Conservation (phyloP, 176 grass and related monocot species). For the Raddia guianensis region DNA sequence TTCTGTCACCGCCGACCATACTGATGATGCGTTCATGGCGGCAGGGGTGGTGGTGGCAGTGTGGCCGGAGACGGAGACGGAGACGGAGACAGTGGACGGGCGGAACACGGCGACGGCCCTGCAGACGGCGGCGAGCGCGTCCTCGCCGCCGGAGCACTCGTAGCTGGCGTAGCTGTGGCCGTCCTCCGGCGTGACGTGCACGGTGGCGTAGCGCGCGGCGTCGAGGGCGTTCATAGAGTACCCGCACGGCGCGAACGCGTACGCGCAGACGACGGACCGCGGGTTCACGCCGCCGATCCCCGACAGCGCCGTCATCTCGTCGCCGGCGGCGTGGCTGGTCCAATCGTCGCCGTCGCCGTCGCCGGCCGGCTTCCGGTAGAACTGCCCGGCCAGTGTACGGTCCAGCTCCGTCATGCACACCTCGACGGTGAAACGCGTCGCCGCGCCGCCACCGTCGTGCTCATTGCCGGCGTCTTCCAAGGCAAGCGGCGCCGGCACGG, state of each 20-base stretch:
- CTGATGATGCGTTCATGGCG: background rate
- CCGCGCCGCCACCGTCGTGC: background rate
- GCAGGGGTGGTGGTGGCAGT: background rate
- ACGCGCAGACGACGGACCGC: conserved; percentile 37
- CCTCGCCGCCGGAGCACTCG: conserved; percentile 30
- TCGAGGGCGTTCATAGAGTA: conserved; percentile 61
- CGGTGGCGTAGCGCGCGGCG: conserved; percentile 45
- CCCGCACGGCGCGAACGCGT: conserved; percentile 51
- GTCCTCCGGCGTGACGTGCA: conserved; percentile 61
- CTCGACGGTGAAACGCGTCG: conserved; percentile 25
- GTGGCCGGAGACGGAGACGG: conserved; percentile 9
- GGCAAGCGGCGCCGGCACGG: background rate
- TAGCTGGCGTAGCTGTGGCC: conserved; percentile 61
- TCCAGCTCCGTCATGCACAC: conserved; percentile 58
- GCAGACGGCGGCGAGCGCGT: conserved; percentile 11
- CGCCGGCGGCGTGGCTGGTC: conserved; percentile 34
- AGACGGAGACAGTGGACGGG: conserved; percentile 35
- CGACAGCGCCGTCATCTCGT: conserved; percentile 37
- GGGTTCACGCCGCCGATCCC: conserved; percentile 38
- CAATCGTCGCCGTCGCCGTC: background rate
- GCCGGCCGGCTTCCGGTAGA: conserved; percentile 12
- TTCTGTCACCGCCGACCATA: conserved; percentile 28
- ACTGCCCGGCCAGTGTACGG: conserved; percentile 1
- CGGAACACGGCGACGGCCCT: conserved; percentile 33
- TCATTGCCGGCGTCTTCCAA: background rate